Conservation (phyloP, 1,284 basidiomycete species). For the Moesziomyces antarcticus region DNA sequence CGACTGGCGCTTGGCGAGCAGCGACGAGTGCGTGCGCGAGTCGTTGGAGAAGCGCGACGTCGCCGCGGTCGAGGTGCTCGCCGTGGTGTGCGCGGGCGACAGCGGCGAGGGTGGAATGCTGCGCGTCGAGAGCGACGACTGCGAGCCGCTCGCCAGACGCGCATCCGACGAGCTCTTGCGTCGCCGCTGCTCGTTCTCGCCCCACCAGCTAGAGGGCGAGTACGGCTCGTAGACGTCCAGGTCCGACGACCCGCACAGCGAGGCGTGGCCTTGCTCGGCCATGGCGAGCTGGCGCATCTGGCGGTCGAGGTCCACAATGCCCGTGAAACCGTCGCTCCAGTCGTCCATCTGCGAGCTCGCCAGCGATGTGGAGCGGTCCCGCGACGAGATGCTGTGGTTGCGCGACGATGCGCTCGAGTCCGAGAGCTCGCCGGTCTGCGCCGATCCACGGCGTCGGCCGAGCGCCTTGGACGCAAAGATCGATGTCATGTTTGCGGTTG, state of each 20-base stretch:
- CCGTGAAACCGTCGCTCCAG: constrained; percentile 49
- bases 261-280: constrained; percentile 23
- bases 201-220: constrained; percentile 5
- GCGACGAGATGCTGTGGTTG: constrained; percentile 19
- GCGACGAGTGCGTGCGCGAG: constrained; percentile 24
- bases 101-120: constrained; percentile 15
- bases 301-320: constrained; percentile 49
- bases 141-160: constrained; percentile 6
- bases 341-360: constrained; percentile 39
- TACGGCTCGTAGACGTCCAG: constrained; percentile 21
- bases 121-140: constrained; percentile 23
- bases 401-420: constrained; percentile 26
- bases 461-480: constrained; percentile 15
- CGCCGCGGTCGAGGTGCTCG: constrained; percentile 15
- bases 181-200: constrained; percentile 6
- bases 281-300: constrained; percentile 50
- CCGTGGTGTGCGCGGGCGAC: constrained; percentile 7
- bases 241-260: background rate
- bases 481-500: constrained; percentile 1
- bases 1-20: constrained; percentile 30
- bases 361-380: constrained; percentile 13
- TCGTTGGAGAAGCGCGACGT: constrained; percentile 33
- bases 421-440: constrained; percentile 1
- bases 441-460: constrained; percentile 17
- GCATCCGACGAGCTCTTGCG: constrained; percentile 23